Evolutionary conservation across 1,284 basidiomycete genomes (phyloP), one percentile per base, ranked within the genome.

Genomic region (Apiotrichum gamsii): DNA sequence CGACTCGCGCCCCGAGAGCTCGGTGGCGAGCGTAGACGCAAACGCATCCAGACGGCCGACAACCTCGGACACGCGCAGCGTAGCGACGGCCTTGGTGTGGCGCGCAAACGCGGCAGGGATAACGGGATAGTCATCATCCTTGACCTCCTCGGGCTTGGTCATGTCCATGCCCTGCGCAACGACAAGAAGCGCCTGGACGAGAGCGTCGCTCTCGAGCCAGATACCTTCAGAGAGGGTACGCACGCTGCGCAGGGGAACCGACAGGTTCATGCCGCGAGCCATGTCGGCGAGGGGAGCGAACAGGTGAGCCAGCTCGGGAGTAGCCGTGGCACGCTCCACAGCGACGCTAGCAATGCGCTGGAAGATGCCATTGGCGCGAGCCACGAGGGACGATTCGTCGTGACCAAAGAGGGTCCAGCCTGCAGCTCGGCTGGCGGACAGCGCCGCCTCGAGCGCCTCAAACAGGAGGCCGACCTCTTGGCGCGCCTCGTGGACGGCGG

Each of bases 161-260:
- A 15, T 53, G 32, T 81, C 70, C 57, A 87, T 64, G 16, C 75
- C 72, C 60, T 89, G 86, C 19, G 83, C 76, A 23, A 77, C 76
- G 34, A 85, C 70, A 28, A 89, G 77, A 36, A 87, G 71, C 2
- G 75, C 65, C 57, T 84, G 80, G 60, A 90, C 78, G 51, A 86
- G 55, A 33, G 61, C 63, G 47, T 72, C 69, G 44, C 69, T 70
- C 35, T 58, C 43, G 14, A 43, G 29, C 63, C 70, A 71, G 1
- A 66, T 39, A 3, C 46, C 36, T 20, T 48, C 45, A 2, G 47
- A 34, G 1, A 57, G 41, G 25, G 24, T 25, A 20, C 47, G 23
- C 18, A 39, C 35, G 11, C 47, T 14, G 9, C 31, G 41, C 20
- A 47, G 34, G 2, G 28, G 14, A 13, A 39, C 44, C 31, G 39